A percentile compares a stretch with the other conserved stretches of the same genome.
These are phyloP conservation scores for Paraleonurus japonicus DNA, from an alignment of 257 asterid species.

Conservation along the genomic window DNA sequence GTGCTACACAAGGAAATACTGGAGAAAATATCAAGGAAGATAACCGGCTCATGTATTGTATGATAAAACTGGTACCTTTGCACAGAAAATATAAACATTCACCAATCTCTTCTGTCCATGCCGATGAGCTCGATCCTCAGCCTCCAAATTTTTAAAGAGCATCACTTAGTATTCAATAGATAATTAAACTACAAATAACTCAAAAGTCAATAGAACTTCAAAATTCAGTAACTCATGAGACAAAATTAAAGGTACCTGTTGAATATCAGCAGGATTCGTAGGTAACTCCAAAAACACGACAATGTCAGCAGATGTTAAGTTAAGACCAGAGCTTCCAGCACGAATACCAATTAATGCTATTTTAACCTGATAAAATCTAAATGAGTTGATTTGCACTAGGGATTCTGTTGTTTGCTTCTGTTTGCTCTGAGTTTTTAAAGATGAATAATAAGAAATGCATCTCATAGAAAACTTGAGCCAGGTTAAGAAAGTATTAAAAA, in stretches of 20 bases:
- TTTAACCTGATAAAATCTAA: constrained; percentile 57
- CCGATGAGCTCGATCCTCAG: constrained; percentile 98
- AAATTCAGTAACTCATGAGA: constrained; percentile 3
- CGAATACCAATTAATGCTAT: constrained; percentile 90
- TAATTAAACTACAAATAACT: not conserved
- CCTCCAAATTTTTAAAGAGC: constrained; percentile 50
- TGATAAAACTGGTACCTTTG: constrained; percentile 54
- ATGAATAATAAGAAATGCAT: not conserved
- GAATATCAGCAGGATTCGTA: constrained; percentile 61
- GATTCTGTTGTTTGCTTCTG: not conserved
- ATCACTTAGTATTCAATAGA: constrained; percentile 28
- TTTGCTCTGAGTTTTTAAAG: not conserved
- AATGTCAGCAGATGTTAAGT: constrained; percentile 81
- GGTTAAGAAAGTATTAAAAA: not conserved
- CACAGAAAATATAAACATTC: constrained; percentile 86
- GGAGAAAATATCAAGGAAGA: constrained; percentile 12
- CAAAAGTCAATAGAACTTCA: constrained; percentile 20
- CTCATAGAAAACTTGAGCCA: constrained; percentile 11
- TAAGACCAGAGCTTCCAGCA: constrained; percentile 95
- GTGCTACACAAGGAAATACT: constrained; percentile 1
- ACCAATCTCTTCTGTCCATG: constrained; percentile 86
- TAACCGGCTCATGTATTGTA: constrained; percentile 11
- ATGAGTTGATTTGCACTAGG: constrained; percentile 19
- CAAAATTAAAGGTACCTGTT: constrained; percentile 57
- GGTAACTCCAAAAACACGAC: constrained; percentile 97